A percentile compares a stretch with the other conserved stretches of the same genome.
Evolutionary conservation across 2,329 filamentous ascomycete species (phyloP).

Genomic region (Aspergillus spinulosporus): DNA sequence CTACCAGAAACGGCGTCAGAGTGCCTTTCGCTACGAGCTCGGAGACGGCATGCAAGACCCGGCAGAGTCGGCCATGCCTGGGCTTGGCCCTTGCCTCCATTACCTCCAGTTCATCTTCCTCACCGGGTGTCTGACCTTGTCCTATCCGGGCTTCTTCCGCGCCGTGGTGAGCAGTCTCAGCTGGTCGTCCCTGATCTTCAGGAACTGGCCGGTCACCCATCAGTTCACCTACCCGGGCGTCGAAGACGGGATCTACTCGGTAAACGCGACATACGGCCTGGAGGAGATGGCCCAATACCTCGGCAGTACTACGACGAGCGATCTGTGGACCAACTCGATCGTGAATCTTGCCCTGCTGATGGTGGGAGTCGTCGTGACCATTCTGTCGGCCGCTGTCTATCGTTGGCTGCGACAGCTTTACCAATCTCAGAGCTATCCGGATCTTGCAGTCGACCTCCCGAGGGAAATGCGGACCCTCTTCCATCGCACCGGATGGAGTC

Average conservation of each 20-base stretch:
- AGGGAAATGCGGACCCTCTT: neutral
- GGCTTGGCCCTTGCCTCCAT: constrained; percentile 13
- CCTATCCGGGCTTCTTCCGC: constrained; percentile 19
- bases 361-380: neutral
- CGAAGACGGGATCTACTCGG: constrained; percentile 12
- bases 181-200: constrained; percentile 20
- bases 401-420: neutral
- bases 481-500: constrained; percentile 11
- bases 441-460: neutral
- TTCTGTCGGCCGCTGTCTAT: neutral
- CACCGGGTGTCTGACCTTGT: constrained; percentile 13
- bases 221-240: constrained; percentile 19
- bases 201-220: constrained; percentile 18
- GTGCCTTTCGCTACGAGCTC: constrained; percentile 17
- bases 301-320: constrained; percentile 14
- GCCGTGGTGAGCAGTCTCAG: constrained; percentile 15
- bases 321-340: constrained; percentile 17
- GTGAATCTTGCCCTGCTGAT: constrained; percentile 16
- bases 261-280: constrained; percentile 17
- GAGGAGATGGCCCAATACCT: constrained; percentile 21
- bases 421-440: neutral
- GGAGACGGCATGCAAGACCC: constrained; percentile 5
- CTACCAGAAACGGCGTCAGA: constrained; percentile 1
- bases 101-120: constrained; percentile 21
- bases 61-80: constrained; percentile 9